These are phyloP conservation scores for Cordyceps cateniannulata DNA, from an alignment of 2,329 filamentous ascomycete species.

Conservation along the genomic window DNA sequence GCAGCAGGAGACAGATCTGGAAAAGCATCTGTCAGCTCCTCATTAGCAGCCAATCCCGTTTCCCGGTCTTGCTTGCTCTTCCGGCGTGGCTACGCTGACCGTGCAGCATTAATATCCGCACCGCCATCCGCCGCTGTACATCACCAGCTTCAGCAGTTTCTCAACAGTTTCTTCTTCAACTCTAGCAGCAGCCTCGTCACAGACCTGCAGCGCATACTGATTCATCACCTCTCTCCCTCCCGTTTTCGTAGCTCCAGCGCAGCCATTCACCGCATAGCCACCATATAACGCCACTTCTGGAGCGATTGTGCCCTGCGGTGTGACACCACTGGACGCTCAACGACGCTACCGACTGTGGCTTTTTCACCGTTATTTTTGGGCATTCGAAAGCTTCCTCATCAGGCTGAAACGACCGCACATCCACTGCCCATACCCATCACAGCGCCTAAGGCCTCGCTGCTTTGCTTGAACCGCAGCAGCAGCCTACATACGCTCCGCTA, in stretches of 20 bases:
- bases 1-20: neutral
- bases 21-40: neutral
- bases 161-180: neutral
- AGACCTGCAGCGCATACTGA: neutral
- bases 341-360: neutral
- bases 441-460: neutral
- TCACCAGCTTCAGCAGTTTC: neutral
- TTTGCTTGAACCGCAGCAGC: neutral
- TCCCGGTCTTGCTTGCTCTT: neutral
- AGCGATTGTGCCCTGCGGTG: neutral
- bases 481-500: neutral
- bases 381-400: neutral
- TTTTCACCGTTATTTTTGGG: neutral
- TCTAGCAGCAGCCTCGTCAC: neutral
- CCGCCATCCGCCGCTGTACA: neutral
- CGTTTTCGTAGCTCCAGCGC: neutral
- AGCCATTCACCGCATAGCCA: constrained; percentile 10
- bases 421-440: neutral
- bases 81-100: neutral
- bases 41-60: neutral
- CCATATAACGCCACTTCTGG: constrained; percentile 4
- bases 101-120: neutral
- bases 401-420: constrained; percentile 5
- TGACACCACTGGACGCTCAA: neutral
- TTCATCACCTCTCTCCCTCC: neutral